Conservation (phyloP, 768 basidiomycete species). For the Cystofilobasidium macerans region DNA sequence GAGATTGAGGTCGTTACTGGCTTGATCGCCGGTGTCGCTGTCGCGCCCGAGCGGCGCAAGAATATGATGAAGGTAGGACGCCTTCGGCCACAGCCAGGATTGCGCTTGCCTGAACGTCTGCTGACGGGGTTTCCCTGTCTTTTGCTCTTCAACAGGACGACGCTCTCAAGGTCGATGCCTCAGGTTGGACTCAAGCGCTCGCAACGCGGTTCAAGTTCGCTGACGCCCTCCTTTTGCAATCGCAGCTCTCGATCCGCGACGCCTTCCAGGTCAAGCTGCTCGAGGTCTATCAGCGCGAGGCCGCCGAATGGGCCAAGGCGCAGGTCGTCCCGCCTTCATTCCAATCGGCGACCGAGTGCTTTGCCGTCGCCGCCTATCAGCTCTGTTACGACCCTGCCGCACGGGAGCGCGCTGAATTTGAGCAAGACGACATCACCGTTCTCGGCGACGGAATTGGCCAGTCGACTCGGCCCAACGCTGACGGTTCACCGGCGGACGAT, state of each 20-base stretch:
- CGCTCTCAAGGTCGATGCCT: slow-evolving; percentile 1
- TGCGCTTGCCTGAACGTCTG: not conserved
- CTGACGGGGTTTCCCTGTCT: not conserved
- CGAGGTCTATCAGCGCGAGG: not conserved
- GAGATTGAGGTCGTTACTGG: slow-evolving; percentile 13
- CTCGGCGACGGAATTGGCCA: not conserved
- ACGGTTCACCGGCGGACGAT: not conserved
- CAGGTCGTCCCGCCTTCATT: not conserved
- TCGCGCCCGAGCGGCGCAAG: not conserved
- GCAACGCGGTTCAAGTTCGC: not conserved
- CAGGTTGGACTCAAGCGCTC: not conserved
- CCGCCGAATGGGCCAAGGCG: not conserved
- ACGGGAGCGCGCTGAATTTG: not conserved
- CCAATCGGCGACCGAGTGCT: not conserved
- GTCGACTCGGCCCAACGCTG: not conserved
- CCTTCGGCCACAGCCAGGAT: not conserved
- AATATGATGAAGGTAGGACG: slow-evolving; percentile 16
- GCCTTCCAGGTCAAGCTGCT: slow-evolving; percentile 3
- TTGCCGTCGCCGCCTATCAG: not conserved
- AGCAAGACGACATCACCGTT: not conserved
- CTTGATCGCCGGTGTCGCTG: slow-evolving; percentile 5
- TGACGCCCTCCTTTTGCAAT: not conserved
- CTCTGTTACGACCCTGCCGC: not conserved
- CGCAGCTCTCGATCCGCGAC: slow-evolving; percentile 1
- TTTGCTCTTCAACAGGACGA: not conserved